These are phyloP conservation scores for Cercospora janseana DNA, from an alignment of 2,329 filamentous ascomycete species.

Conservation along the genomic window DNA sequence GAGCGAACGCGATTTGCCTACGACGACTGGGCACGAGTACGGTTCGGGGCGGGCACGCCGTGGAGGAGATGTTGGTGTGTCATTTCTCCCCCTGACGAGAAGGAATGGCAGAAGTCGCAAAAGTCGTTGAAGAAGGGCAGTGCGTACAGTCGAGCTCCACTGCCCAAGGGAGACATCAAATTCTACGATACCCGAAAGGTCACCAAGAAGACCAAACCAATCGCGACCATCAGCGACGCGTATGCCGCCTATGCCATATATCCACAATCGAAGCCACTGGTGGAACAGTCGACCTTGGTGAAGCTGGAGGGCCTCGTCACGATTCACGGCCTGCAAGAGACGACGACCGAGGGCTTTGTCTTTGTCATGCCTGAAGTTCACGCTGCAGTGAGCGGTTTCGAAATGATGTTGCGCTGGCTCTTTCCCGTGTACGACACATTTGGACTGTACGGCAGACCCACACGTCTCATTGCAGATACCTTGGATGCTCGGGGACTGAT, in stretches of 20 bases:
- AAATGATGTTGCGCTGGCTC: constrained; percentile 89
- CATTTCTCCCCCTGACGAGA: constrained; percentile 87
- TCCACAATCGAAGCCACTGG: constrained; percentile 87
- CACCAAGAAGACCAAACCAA: constrained; percentile 85
- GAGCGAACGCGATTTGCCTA: constrained; percentile 72
- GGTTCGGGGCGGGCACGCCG: constrained; percentile 91
- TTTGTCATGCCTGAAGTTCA: constrained; percentile 96
- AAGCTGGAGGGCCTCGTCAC: constrained; percentile 92
- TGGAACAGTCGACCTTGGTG: constrained; percentile 89
- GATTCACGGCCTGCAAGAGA: constrained; percentile 73
- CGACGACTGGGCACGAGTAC: constrained; percentile 91
- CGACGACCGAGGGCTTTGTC: constrained; percentile 83
- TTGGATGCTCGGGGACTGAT: constrained; percentile 86
- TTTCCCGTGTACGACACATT: constrained; percentile 96
- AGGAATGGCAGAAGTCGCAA: constrained; percentile 78
- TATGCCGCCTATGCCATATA: constrained; percentile 95
- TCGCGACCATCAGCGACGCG: constrained; percentile 86
- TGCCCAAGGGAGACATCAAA: constrained; percentile 83
- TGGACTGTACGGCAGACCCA: constrained; percentile 83
- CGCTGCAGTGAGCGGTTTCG: constrained; percentile 88
- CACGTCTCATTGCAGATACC: constrained; percentile 79
- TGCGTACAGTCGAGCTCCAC: constrained; percentile 71
- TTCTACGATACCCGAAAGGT: constrained; percentile 91
- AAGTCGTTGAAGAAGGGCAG: constrained; percentile 81
- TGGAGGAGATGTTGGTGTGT: constrained; percentile 98